Evolutionary conservation across 306 rosid genomes (phyloP).

Genomic region (Luffa aegyptiaca): DNA sequence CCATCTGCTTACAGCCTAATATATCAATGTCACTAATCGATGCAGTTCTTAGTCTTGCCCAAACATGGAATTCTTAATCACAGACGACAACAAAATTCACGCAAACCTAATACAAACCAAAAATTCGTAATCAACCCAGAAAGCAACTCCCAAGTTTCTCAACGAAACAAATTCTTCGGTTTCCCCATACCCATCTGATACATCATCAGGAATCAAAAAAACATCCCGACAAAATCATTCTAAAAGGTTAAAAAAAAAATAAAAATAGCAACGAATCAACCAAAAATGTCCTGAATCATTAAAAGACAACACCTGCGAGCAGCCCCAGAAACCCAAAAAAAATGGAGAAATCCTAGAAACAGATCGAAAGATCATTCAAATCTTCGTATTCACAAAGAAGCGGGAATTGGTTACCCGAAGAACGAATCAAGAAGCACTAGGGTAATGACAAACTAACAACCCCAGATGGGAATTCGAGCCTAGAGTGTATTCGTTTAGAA

Average conservation of each 20-base stretch:
- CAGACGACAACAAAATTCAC: constrained; percentile 38
- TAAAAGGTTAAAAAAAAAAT: neutral
- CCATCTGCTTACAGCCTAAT: constrained; percentile 44
- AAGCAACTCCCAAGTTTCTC: constrained; percentile 5
- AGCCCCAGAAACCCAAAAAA: neutral
- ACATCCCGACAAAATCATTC: constrained; percentile 7
- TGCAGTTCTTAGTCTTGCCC: constrained; percentile 34
- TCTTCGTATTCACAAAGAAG: constrained; percentile 2
- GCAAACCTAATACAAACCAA: constrained; percentile 18
- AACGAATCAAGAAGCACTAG: neutral
- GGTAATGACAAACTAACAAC: neutral
- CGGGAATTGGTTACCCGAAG: constrained; percentile 27
- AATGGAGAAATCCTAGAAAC: neutral
- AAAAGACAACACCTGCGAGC: neutral
- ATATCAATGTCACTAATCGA: constrained; percentile 30
- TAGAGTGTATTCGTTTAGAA: constrained; percentile 11
- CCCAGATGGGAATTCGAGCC: constrained; percentile 15
- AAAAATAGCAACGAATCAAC: neutral
- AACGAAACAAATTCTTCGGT: neutral
- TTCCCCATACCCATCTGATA: constrained; percentile 18
- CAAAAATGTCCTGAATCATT: neutral
- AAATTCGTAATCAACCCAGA: constrained; percentile 1
- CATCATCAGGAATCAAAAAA: constrained; percentile 7
- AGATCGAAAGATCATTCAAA: neutral
- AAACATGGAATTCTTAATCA: constrained; percentile 45